Conservation (phyloP, 2,329 filamentous ascomycete genomes). For the Apiospora sp. region DNA sequence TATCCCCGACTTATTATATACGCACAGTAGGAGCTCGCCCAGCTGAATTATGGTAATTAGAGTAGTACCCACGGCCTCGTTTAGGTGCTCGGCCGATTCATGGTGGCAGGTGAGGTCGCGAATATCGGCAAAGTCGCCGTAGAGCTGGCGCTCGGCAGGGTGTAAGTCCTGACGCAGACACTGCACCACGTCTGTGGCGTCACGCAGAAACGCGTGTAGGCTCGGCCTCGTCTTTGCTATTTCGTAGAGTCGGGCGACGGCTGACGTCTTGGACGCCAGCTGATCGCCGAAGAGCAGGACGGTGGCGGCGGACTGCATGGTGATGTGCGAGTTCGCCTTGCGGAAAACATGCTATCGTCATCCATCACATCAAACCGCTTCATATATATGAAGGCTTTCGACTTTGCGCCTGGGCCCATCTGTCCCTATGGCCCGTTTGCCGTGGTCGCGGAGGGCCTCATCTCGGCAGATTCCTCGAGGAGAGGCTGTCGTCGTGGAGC, state of each 20-base stretch:
- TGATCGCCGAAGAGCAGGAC: slow-evolving; percentile 22
- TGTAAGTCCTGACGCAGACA: slow-evolving; percentile 14
- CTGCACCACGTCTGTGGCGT: slow-evolving; percentile 21
- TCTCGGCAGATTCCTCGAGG: slow-evolving; percentile 2
- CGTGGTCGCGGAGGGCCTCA: background rate
- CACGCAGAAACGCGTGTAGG: slow-evolving; percentile 15
- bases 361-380: background rate
- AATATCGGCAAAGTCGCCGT: slow-evolving; percentile 21
- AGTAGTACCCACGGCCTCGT: slow-evolving; percentile 18
- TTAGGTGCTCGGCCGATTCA: slow-evolving; percentile 17
- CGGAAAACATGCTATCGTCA: background rate
- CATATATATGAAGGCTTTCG: background rate
- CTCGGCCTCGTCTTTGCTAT: slow-evolving; percentile 13
- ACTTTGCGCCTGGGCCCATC: background rate
- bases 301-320: slow-evolving; percentile 19
- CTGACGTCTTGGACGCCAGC: slow-evolving; percentile 19
- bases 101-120: slow-evolving; percentile 13
- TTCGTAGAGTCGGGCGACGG: slow-evolving; percentile 3
- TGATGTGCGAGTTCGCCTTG: background rate
- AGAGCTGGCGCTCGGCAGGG: slow-evolving; percentile 11
- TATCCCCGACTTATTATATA: background rate
- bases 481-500: too few species aligned
- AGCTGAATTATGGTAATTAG: slow-evolving; percentile 21
- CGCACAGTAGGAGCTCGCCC: background rate
- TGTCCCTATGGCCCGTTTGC: background rate